Evolutionary conservation across 1,139 yeast species (phyloP).

Genomic region (Sugiyamaella grinbergsii): DNA sequence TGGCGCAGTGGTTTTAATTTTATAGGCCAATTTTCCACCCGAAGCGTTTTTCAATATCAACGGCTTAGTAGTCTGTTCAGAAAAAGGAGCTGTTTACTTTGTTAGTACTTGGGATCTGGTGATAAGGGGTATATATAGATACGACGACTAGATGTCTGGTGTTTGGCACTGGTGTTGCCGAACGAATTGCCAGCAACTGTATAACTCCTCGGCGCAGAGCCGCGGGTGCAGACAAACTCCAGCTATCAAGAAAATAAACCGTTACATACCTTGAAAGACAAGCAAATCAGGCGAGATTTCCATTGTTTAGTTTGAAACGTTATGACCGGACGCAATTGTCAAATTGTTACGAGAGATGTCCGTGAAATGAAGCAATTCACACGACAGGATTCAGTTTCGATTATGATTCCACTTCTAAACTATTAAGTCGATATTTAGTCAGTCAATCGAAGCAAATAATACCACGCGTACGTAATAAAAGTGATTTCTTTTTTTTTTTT

Average conservation of each 20-base stretch:
- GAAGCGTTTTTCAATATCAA: constrained; percentile 70
- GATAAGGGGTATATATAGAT: not conserved
- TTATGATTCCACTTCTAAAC: too few relatives aligned
- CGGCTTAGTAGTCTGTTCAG: constrained; percentile 68
- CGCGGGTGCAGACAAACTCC: constrained; percentile 4
- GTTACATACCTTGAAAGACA: constrained; percentile 76
- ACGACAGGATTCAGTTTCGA: too few relatives aligned
- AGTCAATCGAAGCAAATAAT: too few relatives aligned
- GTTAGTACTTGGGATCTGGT: constrained; percentile 8
- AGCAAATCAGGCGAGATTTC: constrained; percentile 61
- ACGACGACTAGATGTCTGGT: constrained; percentile 8
- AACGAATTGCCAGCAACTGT: too few relatives aligned
- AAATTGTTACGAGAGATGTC: too few relatives aligned
- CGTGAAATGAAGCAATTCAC: too few relatives aligned
- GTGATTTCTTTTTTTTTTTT: too few relatives aligned
- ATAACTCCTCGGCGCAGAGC: not conserved
- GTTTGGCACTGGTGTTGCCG: too few relatives aligned
- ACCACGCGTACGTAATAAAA: too few relatives aligned
- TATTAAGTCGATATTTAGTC: too few relatives aligned
- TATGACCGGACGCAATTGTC: too few relatives aligned
- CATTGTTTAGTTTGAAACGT: too few relatives aligned
- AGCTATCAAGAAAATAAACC: not conserved
- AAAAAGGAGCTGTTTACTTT: constrained; percentile 53
- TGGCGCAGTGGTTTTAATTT: constrained; percentile 98
- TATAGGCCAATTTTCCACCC: constrained; percentile 69